Conservation (phyloP, 495 filamentous ascomycete species). For the Xylaria flabelliformis region DNA sequence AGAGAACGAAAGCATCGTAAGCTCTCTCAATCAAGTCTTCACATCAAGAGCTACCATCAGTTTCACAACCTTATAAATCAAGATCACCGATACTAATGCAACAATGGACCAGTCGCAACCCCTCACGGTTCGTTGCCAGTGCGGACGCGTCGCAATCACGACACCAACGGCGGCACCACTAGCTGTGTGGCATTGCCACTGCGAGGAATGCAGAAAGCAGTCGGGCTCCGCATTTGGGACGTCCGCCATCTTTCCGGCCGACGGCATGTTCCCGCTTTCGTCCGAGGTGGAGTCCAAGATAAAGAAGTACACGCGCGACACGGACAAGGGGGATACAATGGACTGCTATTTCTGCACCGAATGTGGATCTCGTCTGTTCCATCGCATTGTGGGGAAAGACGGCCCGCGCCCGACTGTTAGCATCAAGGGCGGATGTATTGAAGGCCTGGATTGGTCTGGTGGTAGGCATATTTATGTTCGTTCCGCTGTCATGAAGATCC, state of each 20-base stretch:
- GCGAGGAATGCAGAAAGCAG: slow-evolving; percentile 65
- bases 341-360: slow-evolving; percentile 46
- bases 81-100: not conserved
- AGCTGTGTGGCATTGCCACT: slow-evolving; percentile 64
- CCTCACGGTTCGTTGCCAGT: slow-evolving; percentile 57
- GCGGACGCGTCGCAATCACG: slow-evolving; percentile 55
- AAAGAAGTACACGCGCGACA: slow-evolving; percentile 47
- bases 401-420: slow-evolving; percentile 44
- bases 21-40: not conserved
- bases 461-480: slow-evolving; percentile 50
- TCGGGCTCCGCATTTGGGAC: slow-evolving; percentile 64
- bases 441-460: slow-evolving; percentile 47
- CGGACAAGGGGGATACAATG: slow-evolving; percentile 30
- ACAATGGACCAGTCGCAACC: not conserved
- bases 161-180: slow-evolving; percentile 51
- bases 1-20: too few species aligned
- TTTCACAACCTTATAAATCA: not conserved
- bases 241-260: slow-evolving; percentile 53
- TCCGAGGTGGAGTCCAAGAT: slow-evolving; percentile 40
- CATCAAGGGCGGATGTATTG: slow-evolving; percentile 60
- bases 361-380: slow-evolving; percentile 56
- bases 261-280: slow-evolving; percentile 57
- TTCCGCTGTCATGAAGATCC: slow-evolving; percentile 44
- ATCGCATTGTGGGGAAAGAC: slow-evolving; percentile 49
- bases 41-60: not conserved